Evolutionary conservation across 768 basidiomycete genomes (phyloP).

Genomic region (Coprinellus micaceus): DNA sequence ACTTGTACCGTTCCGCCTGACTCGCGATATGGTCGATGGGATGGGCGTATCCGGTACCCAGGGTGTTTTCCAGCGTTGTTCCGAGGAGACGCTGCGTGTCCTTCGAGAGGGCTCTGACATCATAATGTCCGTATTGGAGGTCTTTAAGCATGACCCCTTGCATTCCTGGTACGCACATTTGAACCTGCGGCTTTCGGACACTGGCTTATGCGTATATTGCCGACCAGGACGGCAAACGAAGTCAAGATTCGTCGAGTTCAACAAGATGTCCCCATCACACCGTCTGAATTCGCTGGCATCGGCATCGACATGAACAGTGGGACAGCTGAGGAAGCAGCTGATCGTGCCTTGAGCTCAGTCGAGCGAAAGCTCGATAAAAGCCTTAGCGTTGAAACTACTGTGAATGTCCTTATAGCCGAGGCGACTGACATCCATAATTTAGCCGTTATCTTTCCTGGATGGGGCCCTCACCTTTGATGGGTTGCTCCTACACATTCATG

Average conservation of each 20-base stretch:
- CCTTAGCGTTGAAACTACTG: slow-evolving; percentile 87
- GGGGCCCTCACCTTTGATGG: slow-evolving; percentile 29
- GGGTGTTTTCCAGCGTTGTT: slow-evolving; percentile 92
- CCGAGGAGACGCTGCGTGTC: slow-evolving; percentile 92
- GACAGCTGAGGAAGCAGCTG: slow-evolving; percentile 80
- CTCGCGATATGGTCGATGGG: slow-evolving; percentile 90
- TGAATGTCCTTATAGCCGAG: slow-evolving; percentile 88
- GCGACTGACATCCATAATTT: slow-evolving; percentile 78
- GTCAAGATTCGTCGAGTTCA: slow-evolving; percentile 68
- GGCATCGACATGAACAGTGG: slow-evolving; percentile 64
- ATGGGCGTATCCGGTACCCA: slow-evolving; percentile 87
- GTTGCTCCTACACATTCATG: too few relatives aligned
- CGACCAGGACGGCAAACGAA: slow-evolving; percentile 70
- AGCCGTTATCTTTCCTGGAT: slow-evolving; percentile 70
- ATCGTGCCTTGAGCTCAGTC: slow-evolving; percentile 80
- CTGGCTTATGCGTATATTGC: slow-evolving; percentile 1
- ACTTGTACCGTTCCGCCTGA: slow-evolving; percentile 91
- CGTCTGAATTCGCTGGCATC: slow-evolving; percentile 35
- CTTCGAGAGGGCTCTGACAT: slow-evolving; percentile 80
- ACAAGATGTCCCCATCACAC: slow-evolving; percentile 29
- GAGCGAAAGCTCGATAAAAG: slow-evolving; percentile 77
- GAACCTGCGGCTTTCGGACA: background rate
- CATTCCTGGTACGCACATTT: slow-evolving; percentile 70
- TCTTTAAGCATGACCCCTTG: slow-evolving; percentile 94
- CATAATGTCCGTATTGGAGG: slow-evolving; percentile 92